A percentile compares a stretch with the other conserved stretches of the same genome.
These are phyloP conservation scores for Metarhizium sp. DNA, from an alignment of 2,329 filamentous ascomycete species.

Conservation along the genomic window DNA sequence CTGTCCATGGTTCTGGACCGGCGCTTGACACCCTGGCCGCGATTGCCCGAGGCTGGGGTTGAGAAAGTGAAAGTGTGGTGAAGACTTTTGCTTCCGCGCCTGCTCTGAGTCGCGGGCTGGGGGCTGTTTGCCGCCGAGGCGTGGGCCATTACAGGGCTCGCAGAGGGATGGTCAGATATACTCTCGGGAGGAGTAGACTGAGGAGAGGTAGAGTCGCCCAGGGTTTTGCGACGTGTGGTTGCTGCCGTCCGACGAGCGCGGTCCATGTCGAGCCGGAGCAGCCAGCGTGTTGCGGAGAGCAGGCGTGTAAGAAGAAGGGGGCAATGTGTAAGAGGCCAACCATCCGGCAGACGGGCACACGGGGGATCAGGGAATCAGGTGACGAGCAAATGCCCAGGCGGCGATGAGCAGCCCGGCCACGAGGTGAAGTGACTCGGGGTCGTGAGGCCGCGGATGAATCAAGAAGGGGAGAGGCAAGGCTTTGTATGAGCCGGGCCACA, in stretches of 20 bases:
- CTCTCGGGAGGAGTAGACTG: conserved; percentile 22
- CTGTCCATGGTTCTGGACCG: conserved; percentile 35
- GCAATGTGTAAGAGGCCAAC: no score
- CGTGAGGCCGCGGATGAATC: conserved; percentile 1
- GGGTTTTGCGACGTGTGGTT: conserved; percentile 21
- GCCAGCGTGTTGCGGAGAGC: conserved; percentile 12
- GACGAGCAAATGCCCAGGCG: background rate
- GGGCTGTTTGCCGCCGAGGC: conserved; percentile 18
- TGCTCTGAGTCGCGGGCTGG: conserved; percentile 19
- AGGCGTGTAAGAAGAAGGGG: conserved; percentile 8
- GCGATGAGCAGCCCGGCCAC: background rate
- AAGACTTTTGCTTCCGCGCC: conserved; percentile 25
- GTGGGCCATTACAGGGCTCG: conserved; percentile 23
- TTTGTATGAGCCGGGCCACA: conserved; percentile 3
- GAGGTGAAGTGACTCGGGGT: background rate
- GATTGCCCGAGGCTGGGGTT: conserved; percentile 19
- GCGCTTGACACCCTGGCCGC: conserved; percentile 26
- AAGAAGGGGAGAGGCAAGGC: conserved; percentile 4
- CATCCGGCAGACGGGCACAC: no score
- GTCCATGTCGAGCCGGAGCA: conserved; percentile 25
- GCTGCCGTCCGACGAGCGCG: conserved; percentile 25
- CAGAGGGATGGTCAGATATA: conserved; percentile 18
- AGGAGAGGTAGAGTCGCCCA: conserved; percentile 24
- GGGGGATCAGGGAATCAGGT: background rate
- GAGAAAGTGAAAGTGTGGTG: conserved; percentile 29